These are phyloP conservation scores for Micractinium sp. DNA, from an alignment of 139 green algal species.

Conservation along the genomic window DNA sequence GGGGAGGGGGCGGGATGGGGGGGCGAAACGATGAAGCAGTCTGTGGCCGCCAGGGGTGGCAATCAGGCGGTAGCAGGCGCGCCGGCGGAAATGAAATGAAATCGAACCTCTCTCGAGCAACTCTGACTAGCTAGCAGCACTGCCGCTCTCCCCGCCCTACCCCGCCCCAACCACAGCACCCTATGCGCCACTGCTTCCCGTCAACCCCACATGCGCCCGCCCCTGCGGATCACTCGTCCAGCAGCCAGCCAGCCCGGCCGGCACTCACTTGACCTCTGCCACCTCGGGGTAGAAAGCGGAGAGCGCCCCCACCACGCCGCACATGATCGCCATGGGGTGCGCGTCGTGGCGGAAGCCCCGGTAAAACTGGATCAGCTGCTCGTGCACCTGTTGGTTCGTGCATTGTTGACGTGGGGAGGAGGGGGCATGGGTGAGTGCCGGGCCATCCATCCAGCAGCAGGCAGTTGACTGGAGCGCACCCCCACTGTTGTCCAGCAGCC, in stretches of 20 bases:
- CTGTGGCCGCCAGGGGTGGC: not conserved
- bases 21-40: not conserved
- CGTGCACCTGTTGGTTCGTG: conserved; percentile 20
- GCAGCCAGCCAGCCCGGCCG: not conserved
- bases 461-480: too few relatives aligned
- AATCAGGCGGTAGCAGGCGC: not conserved
- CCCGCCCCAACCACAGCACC: not conserved
- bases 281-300: conserved; percentile 70
- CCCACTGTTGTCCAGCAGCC: too few relatives aligned
- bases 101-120: too few relatives aligned
- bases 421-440: too few relatives aligned
- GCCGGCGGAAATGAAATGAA: too few relatives aligned
- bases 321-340: conserved; percentile 81
- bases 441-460: too few relatives aligned
- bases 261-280: conserved; percentile 39
- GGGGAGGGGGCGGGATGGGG: too few relatives aligned
- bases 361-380: conserved; percentile 40
- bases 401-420: too few relatives aligned
- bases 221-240: not conserved
- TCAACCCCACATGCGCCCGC: not conserved
- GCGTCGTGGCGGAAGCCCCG: conserved; percentile 74
- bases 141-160: not conserved
- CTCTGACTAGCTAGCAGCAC: too few relatives aligned
- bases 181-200: not conserved
- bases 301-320: conserved; percentile 68